phyloP scores from a whole-genome alignment of 2,329 filamentous ascomycete genomes.

The Exophiala sp. region DNA sequence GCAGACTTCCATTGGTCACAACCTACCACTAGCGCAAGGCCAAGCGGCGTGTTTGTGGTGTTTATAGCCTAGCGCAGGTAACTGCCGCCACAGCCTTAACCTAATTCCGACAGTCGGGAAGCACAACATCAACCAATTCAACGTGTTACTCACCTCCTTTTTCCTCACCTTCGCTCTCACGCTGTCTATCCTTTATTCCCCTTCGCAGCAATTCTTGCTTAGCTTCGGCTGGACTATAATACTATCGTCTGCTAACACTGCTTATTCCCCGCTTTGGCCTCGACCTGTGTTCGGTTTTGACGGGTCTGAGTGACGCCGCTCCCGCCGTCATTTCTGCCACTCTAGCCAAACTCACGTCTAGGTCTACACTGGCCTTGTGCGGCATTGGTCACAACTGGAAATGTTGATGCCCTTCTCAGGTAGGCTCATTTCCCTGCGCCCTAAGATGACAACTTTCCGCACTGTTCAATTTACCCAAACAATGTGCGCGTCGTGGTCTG shows the following conservation, averaged over 20 bases:
- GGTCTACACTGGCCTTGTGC: background rate
- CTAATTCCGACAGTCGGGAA: background rate
- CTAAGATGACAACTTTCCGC: background rate
- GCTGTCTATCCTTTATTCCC: background rate
- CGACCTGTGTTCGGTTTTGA: background rate
- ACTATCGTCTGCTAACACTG: background rate
- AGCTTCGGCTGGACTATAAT: background rate
- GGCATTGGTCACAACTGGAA: background rate
- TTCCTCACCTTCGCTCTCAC: background rate
- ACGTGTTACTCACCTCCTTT: background rate
- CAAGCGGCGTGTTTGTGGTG: too few species aligned
- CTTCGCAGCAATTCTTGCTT: background rate
- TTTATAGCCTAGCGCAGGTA: background rate
- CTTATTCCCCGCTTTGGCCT: background rate
- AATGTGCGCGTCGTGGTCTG: background rate
- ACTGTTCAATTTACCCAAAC: slow-evolving; percentile 2
- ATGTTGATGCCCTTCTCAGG: background rate
- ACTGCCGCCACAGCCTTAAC: background rate
- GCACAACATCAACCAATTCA: background rate
- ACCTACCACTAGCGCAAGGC: background rate
- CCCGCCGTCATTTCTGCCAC: background rate
- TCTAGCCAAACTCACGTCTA: background rate
- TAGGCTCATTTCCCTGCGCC: slow-evolving; percentile 1
- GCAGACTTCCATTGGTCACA: background rate
- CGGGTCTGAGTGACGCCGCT: background rate